Evolutionary conservation across 495 filamentous ascomycete species (phyloP), one percentile per base, ranked within the genome.

Genomic region (Pseudomonodictys pantanalensis): DNA sequence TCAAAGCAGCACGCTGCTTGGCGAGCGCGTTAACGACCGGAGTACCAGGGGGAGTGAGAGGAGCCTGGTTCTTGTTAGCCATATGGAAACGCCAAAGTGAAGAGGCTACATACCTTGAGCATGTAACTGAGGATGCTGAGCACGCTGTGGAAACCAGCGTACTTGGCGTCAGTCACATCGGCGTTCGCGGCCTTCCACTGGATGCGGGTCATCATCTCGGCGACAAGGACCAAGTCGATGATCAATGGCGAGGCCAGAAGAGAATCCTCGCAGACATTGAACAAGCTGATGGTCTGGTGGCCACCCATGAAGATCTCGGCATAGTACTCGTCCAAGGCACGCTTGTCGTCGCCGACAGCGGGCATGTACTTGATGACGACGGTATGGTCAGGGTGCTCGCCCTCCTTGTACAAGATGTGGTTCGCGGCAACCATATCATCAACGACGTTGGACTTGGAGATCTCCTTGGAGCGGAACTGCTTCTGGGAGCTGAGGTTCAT

Each of bases 351-450:
- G 54, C 93, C 93, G 41, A 98, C 93, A 65, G 92, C 92, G 12
- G 95, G 93, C 91, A 98, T 95, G 81, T 98, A 98, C 83, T 78
- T 78, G 70, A 78, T 78, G 35, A 78, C 75, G 60, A 78, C 75
- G 17, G 67, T 70, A 61, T 78, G 75, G 56, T 78, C 75, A 2
- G 75, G 75, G 48, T 78, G 73, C 62, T 78, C 75, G 65, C 87
- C 91, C 69, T 88, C 76, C 71, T 83, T 82, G 79, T 98, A 98
- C 42, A 98, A 81, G 29, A 97, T 86, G 42, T 74, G 78, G 79
- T 98, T 98, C 69, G 93, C 91, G 61, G 89, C 91, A 52, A 98
- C 93, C 93, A 97, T 97, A 78, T 98, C 93, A 73, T 98, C 92
- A 53, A 98, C 93, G 12, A 98, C 92, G 69, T 96, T 98, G 67